Evolutionary conservation across 108 stramenopile genomes (phyloP), one percentile per base, ranked within the genome.

Genomic region (Craspedostauros australis): DNA sequence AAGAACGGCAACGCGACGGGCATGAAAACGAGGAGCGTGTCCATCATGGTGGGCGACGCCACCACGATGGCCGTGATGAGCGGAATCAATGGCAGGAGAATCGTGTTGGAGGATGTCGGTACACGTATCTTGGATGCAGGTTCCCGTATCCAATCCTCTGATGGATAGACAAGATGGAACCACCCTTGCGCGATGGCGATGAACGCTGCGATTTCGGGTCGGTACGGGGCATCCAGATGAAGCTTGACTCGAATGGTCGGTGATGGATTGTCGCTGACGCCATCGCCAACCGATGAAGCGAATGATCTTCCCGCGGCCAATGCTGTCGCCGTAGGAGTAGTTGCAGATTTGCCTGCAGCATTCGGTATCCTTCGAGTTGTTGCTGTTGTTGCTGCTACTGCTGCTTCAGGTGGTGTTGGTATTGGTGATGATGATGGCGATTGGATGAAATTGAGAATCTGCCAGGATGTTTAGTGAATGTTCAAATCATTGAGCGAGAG

Each of bases 201-300:
- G 1, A 86, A 7, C 1, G 83, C 80, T 1, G 73, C 66, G 16
- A 91, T 70, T 66, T 91, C 89, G 0, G 80, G 74, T 6, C 89
- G 75, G 37, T 82, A 85, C 1, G 89, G 89, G 20, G 80, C 85
- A 21, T 53, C 57, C 36, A 91, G 54, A 1, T 50, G 59, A 16
- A 91, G 30, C 48, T 80, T 77, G 45, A 91, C 53, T 16, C 89
- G 89, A 14, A 91, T 41, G 3, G 89, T 86, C 1, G 89, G 88
- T n/a, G n/a, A n/a, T n/a, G n/a, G n/a, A n/a, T n/a, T n/a, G n/a
- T n/a, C n/a, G n/a, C n/a, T n/a, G n/a, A n/a, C n/a, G n/a, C n/a
- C n/a, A n/a, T n/a, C n/a, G n/a, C n/a, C n/a, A n/a, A n/a, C n/a
- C n/a, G n/a, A n/a, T n/a, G n/a, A 29, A 66, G 73, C 16, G 70